Evolutionary conservation across 148 eudicot genomes (phyloP).

Genomic region (Rhododendron williamsianum): DNA sequence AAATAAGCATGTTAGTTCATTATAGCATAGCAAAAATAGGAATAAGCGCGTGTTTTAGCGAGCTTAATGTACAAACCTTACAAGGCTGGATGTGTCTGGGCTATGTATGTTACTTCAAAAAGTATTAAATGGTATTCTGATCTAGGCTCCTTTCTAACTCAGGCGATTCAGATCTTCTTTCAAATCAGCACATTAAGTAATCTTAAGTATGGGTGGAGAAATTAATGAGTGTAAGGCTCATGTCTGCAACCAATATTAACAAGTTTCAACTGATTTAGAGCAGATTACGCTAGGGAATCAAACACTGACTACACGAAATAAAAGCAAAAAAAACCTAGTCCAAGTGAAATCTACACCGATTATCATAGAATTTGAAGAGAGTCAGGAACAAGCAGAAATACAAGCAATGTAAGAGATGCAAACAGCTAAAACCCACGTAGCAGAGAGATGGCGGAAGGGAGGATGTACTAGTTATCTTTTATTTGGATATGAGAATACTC

Average conservation of each 20-base stretch:
- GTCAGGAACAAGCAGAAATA: neutral
- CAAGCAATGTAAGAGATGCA: neutral
- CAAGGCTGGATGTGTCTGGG: neutral
- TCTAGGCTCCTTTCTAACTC: too few species aligned
- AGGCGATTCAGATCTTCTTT: neutral
- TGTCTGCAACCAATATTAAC: neutral
- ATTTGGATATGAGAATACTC: neutral
- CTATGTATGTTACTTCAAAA: neutral
- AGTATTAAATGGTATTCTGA: too few species aligned
- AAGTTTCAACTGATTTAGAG: neutral
- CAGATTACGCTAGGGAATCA: neutral
- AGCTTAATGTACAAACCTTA: neutral
- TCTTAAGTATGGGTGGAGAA: neutral
- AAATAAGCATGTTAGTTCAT: neutral
- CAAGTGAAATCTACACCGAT: neutral
- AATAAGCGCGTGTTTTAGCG: neutral
- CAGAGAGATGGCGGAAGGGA: neutral
- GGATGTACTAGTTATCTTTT: neutral
- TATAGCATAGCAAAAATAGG: too few species aligned
- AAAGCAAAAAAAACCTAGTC: neutral
- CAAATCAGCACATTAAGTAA: neutral
- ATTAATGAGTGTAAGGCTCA: neutral
- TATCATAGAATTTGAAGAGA: neutral
- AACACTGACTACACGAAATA: neutral
- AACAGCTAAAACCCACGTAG: neutral